Evolutionary conservation across 495 filamentous ascomycete genomes (phyloP).

Genomic region (Cercophora scortea): DNA sequence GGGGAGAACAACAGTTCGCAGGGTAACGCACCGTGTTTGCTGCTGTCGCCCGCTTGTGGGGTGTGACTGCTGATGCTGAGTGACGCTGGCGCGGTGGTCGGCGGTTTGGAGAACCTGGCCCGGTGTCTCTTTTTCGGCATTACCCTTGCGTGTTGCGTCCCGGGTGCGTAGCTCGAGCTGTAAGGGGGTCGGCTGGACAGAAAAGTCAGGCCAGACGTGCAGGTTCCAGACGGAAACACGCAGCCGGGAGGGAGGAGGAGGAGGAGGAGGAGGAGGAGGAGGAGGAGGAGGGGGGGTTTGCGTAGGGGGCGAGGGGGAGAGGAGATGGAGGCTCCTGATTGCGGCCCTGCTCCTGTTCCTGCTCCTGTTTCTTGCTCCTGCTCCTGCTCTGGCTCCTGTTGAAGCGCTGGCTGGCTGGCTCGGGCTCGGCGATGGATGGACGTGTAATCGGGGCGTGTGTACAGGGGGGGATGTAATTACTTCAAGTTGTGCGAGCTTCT

Average conservation of each 20-base stretch:
- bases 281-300: too few relatives aligned
- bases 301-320: background rate
- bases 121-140: constrained; percentile 52
- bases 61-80: constrained; percentile 19
- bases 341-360: too few relatives aligned
- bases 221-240: background rate
- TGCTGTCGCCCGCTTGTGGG: constrained; percentile 3
- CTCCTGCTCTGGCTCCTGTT: too few relatives aligned
- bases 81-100: constrained; percentile 39
- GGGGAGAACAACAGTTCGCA: background rate
- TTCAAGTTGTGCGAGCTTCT: too few relatives aligned
- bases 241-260: background rate
- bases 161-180: background rate
- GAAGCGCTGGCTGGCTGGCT: too few relatives aligned
- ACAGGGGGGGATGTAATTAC: too few relatives aligned
- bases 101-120: constrained; percentile 41
- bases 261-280: too few relatives aligned
- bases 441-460: too few relatives aligned
- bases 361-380: too few relatives aligned
- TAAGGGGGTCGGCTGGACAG: background rate
- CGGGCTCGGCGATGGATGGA: too few relatives aligned
- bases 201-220: background rate
- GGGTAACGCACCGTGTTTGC: constrained; percentile 12
- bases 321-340: too few relatives aligned
- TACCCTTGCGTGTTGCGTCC: background rate